Base-by-base conservation (phyloP, 305 asterid species). In the Fraxinus velutina region DNA sequence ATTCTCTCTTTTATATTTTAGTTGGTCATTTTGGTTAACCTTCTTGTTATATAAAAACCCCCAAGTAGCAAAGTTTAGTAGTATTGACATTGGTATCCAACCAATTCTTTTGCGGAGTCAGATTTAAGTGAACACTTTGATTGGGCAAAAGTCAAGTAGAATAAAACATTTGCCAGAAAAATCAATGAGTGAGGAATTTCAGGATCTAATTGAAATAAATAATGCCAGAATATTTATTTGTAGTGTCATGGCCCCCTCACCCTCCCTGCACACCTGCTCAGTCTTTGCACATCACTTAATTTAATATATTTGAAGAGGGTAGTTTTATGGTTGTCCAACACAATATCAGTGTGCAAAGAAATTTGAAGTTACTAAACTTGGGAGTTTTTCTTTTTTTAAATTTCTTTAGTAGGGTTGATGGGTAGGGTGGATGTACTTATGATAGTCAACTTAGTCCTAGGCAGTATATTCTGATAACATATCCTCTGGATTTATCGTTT, bases 401-500 rank as follows among this genome's bases (percentile, higher is more conserved):
- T 29, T 76, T 22, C 17, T 75, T 13, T 42, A 39, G 30, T 10
- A 15, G 50, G 76, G 76, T 36, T 72, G 27, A 32, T 42, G 77
- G 52, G 13, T 34, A 17, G 77, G 47, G n/a, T 42, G 37, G 34
- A 21, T 42, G 50, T 44, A 13, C 44, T 57, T 57, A 55, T 8
- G 32, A 2, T 64, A 64, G 72, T 64, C 33, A 37, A 37, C 79
- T 60, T 57, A 2, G 39, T 39, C 79, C 52, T 73, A 60, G 5
- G 21, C 7, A 50, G 60, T 50, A 50, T 76, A 36, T 37, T 73
- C 27, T 33, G 29, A 32, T 55, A 50, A 29, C 50, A 21, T 10
- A 13, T 50, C 79, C 71, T 80, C 72, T 73, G 68, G 72, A 81
- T 78, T 78, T 75, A 37, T 76, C 72, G 29, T 83, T 70, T 75